Evolutionary conservation across 257 asterid genomes (phyloP), one percentile per base, ranked within the genome.

Genomic region (Paraleonurus japonicus): DNA sequence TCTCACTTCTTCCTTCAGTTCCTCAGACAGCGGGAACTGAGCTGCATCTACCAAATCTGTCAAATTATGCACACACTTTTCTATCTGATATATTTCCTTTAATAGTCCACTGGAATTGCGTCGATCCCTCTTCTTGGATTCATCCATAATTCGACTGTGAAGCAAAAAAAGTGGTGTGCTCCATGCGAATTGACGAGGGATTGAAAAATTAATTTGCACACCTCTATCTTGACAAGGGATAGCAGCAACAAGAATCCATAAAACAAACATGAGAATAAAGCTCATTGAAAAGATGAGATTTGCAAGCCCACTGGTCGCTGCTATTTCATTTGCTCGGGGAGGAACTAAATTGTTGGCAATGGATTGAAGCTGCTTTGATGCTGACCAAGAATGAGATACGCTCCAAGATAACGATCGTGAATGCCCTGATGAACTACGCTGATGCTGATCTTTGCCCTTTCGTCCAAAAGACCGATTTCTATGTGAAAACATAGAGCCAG

Each of bases 341-440:
- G 91, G 84, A 45, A 77, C 75, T 74, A 95, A 73, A 83, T 73
- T 85, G 80, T 55, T 84, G 11, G 95, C 85, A n/a, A 95, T 77
- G 24, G 83, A 73, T 39, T 91, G 98, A 73, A 95, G 91, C 83
- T 95, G 99, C 82, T 89, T 95, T 1, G 98, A 86, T 8, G 99
- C 97, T 0, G 99, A 95, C 99, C 99, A 95, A 66, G 83, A 62
- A 41, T 81, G 86, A 1, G 99, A 87, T 2, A 95, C 97, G 12
- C 98, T 89, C 99, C 99, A 95, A n/a, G 99, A 92, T 8, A 85
- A 81, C 1, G 99, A 95, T 60, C 99, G 72, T 10, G 96, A 78
- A 75, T 95, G 99, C 30, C 96, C 90, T 1, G 91, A 81, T 9
- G 82, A 75, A 1, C 78, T 66, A n/a, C 79, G 69, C 20, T 75